Conservation (phyloP, 169 alveolate species). For the Eimeria acervulina region DNA sequence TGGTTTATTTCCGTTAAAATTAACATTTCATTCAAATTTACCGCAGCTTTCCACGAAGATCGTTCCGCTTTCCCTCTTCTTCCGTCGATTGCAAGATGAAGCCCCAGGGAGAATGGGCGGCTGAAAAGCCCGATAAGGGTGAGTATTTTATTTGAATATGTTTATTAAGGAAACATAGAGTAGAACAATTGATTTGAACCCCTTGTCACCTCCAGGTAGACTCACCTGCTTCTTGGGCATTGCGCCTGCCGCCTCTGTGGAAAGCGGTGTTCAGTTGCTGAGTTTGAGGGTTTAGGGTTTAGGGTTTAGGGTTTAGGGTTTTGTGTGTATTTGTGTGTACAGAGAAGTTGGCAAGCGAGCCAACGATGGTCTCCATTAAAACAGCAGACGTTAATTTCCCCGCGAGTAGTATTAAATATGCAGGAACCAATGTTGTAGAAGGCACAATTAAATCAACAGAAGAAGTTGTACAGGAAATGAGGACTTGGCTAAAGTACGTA, state of each 20-base stretch:
- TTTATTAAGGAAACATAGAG: neutral
- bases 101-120: constrained; percentile 40
- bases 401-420: constrained; percentile 3
- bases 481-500: constrained; percentile 75
- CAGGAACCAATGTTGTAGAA: constrained; percentile 43
- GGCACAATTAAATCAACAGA: constrained; percentile 71
- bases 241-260: too few species aligned
- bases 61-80: neutral
- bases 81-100: neutral
- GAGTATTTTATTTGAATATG: neutral
- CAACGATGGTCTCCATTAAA: neutral
- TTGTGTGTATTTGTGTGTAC: neutral
- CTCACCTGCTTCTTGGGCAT: too few species aligned
- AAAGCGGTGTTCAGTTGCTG: too few species aligned
- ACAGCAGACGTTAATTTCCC: constrained; percentile 18
- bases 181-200: too few species aligned
- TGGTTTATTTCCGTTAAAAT: neutral
- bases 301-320: neutral
- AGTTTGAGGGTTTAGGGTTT: neutral
- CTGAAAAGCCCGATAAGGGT: constrained; percentile 8
- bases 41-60: neutral
- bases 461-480: constrained; percentile 81
- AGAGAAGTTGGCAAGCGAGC: neutral
- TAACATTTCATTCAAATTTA: neutral
- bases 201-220: neutral